Base-by-base conservation (phyloP, 106 monocot genomes). In the Acorus gramineus region DNA sequence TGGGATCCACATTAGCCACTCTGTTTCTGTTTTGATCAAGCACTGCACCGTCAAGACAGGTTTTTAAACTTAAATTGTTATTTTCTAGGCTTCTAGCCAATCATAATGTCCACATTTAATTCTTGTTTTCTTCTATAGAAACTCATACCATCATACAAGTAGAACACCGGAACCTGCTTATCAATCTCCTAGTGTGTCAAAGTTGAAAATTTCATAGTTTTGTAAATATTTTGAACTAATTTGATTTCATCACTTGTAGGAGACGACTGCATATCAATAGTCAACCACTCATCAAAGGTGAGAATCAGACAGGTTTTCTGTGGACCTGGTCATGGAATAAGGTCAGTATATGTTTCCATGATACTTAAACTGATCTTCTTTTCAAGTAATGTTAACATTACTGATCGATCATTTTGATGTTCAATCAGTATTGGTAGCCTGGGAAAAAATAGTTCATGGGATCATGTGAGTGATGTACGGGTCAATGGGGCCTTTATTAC, bases 321-420 rank as follows among this genome's bases (percentile, higher is more conserved):
- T 55, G 93, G 87, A 57, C 93, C 82, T 78, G 93, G 93, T 43
- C 87, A 93, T 70, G 93, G 93, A 44, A 88, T 93, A 79, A 90
- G 90, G 90, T 86, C 10, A 5, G 6, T 4, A 5, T 8, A 7
- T 8, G 0, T 28, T 28, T 28, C 28, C 28, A 0, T 28, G 28
- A 28, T 28, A 28, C 28, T 28, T 28, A 28, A 28, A 28, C 28
- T 28, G 28, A 28, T 28, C 8, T n/a, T 11, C 48, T 65, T 50
- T 63, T 48, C 55, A 4, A 48, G 14, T n/a, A 47, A 3, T 2
- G 8, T 13, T 13, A 13, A 6, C 6, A 6, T 12, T 13, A 3
- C 4, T 46, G 61, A 61, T 44, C 46, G 9, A 61, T 61, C 10
- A 28, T 28, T 28, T 28, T 28, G 28, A 28, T 28, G 28, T 28